Evolutionary conservation across 1,284 basidiomycete genomes (phyloP).

Genomic region (Trichosporon sp.): DNA sequence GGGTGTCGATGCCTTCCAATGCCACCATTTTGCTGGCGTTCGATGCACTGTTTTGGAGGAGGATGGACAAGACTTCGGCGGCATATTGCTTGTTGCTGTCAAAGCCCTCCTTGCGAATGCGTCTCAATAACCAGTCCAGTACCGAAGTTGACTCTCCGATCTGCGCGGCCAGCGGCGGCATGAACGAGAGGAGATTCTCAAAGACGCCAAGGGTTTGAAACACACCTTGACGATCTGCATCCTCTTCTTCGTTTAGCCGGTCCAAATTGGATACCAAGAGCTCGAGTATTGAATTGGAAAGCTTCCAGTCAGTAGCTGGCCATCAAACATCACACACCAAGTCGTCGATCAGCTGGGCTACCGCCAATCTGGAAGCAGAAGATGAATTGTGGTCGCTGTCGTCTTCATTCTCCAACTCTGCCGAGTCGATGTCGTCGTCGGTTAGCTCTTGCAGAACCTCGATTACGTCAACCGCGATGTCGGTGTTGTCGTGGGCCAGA

Average conservation of each 20-base stretch:
- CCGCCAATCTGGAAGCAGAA: conserved; percentile 53
- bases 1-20: conserved; percentile 74
- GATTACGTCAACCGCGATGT: conserved; percentile 89
- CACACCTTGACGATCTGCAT: conserved; percentile 83
- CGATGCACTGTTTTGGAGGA: conserved; percentile 71
- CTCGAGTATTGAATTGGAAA: conserved; percentile 80
- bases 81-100: conserved; percentile 86
- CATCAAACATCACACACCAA: conserved; percentile 63
- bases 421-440: conserved; percentile 86
- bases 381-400: conserved; percentile 63
- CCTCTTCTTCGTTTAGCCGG: conserved; percentile 73
- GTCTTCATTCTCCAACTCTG: conserved; percentile 65
- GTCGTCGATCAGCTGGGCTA: conserved; percentile 72
- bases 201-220: conserved; percentile 92
- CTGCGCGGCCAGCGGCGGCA: conserved; percentile 69
- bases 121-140: conserved; percentile 75
- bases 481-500: conserved; percentile 87
- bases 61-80: conserved; percentile 83
- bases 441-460: conserved; percentile 91
- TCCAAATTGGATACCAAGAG: conserved; percentile 85
- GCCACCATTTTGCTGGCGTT: conserved; percentile 70
- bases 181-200: conserved; percentile 87
- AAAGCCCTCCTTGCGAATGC: conserved; percentile 71
- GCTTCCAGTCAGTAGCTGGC: conserved; percentile 57
- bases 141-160: conserved; percentile 75